These are phyloP conservation scores for Blastobotrys capitulatus DNA, from an alignment of 1,139 yeast species.

Conservation along the genomic window DNA sequence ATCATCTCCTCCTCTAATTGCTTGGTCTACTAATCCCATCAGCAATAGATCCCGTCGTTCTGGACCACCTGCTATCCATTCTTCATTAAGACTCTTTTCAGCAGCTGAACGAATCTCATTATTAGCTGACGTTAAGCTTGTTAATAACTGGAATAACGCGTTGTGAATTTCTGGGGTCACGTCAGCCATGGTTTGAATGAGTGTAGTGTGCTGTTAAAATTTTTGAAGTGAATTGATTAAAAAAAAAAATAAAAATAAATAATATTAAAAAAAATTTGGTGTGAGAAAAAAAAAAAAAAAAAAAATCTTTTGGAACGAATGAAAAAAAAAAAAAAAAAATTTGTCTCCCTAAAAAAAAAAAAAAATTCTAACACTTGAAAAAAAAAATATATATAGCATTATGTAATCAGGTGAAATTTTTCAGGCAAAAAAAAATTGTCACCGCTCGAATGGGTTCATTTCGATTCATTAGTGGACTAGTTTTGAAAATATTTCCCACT, in stretches of 20 bases:
- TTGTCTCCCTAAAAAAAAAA: too few relatives aligned
- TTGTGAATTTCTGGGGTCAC: slow-evolving; percentile 58
- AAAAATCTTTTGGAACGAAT: background rate
- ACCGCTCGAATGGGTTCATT: too few relatives aligned
- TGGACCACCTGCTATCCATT: slow-evolving; percentile 53
- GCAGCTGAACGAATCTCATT: slow-evolving; percentile 71
- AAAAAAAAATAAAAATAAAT: background rate
- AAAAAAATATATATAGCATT: too few relatives aligned
- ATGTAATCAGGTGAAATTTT: too few relatives aligned
- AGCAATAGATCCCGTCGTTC: slow-evolving; percentile 62
- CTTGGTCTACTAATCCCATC: slow-evolving; percentile 77
- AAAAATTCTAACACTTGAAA: too few relatives aligned
- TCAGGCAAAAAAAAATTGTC: too few relatives aligned
- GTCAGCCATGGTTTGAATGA: slow-evolving; percentile 21
- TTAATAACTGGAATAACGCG: slow-evolving; percentile 53
- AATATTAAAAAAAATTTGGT: background rate
- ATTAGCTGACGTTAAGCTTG: slow-evolving; percentile 71
- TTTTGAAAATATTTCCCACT: too few relatives aligned
- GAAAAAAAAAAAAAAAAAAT: background rate
- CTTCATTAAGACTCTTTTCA: slow-evolving; percentile 63
- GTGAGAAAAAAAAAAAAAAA: background rate
- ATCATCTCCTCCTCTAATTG: slow-evolving; percentile 54
- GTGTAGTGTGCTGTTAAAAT: background rate
- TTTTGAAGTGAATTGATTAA: background rate
- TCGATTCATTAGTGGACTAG: too few relatives aligned